Evolutionary conservation across 495 filamentous ascomycete genomes (phyloP), one percentile per base, ranked within the genome.

Genomic region (Lentithecium fluviatile): DNA sequence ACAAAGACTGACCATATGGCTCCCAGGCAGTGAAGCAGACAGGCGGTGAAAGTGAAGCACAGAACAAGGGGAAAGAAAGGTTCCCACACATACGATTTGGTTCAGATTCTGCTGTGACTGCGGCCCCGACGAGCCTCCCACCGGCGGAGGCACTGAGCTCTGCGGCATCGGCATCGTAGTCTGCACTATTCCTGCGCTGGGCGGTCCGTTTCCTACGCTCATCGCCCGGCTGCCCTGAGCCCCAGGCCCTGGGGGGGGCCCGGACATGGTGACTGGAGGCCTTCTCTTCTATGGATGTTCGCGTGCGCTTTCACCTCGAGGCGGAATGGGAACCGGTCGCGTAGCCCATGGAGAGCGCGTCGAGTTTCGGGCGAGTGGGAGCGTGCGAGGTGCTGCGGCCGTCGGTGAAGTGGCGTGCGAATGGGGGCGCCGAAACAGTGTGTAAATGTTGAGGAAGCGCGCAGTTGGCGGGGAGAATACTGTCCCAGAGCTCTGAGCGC

Each of bases 101-200:
- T 98, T 98, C 7, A 98, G 73, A 69, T 96, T 95, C 64, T 95
- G 91, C 42, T 89, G 87, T 2, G 88, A 88, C 80, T 77, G 83
- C 65, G 66, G 80, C 60, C 73, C 81, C 62, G 67, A 73, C 45
- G 62, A 79, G 13, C 74, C 73, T 7, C 76, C 76, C 32, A 73
- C 69, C n/a, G 75, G 70, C 25, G 74, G 71, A 26, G 74, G 58
- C 6, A 60, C 64, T 45, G 58, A 19, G 36, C 20, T 64, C 69
- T 55, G 65, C 51, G 56, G 55, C 34, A 75, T 71, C 25, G 74
- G 71, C 26, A 78, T 73, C n/a, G 73, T 73, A 45, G 78, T 79
- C 56, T 84, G 81, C 40, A 79, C 76, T 72, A 85, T 80, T 36
- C 77, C 76, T 49, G 73, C 73, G 64, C 76, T 77, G 77, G 79